Evolutionary conservation across 2,329 filamentous ascomycete genomes (phyloP), one percentile per base, ranked within the genome.

Genomic region (Aspergillus unguis): DNA sequence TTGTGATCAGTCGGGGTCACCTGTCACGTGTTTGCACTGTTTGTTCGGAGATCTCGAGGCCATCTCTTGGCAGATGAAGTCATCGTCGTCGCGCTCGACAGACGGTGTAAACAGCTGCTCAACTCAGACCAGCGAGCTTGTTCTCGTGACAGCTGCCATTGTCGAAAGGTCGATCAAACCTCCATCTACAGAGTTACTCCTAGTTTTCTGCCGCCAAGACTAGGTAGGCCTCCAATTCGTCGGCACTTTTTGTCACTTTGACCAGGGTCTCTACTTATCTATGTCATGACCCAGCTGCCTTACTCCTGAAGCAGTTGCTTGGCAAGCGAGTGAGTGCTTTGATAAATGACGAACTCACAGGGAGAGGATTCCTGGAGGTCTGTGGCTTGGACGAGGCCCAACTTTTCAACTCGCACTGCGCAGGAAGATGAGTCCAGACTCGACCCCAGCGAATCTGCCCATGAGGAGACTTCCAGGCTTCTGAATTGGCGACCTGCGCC

Each of bases 341-440:
- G 44, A 56, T 54, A 57, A 49, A 68, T 66, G 65, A 62, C 60
- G 42, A 50, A 51, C 45, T 52, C 53, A 54, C 55, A 49, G 40
- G 53, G 50, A 44, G 54, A 58, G 44, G 45, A 58, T 53, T 35
- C 60, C 56, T 59, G 60, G 40, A 57, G 57, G 56, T 59, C 63
- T 43, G 58, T 68, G 58, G 63, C 68, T 62, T 65, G 69, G 55
- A 65, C 64, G 59, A 64, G 68, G 50, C 70, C 70, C n/a, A 69
- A 65, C 50, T 72, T 74, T 57, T 70, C 70, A 23, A 66, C 70
- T 44, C 68, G 70, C 52, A 68, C 69, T 6, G 63, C 71, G 35
- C 57, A 66, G 57, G 71, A 71, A 61, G 71, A 73, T 65, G 66
- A 59, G 31, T 62, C 65, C 17, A 65, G 69, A 47, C 56, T 73